These are phyloP conservation scores for Colletotrichum sp. DNA, from an alignment of 2,329 filamentous ascomycete species.

Conservation along the genomic window DNA sequence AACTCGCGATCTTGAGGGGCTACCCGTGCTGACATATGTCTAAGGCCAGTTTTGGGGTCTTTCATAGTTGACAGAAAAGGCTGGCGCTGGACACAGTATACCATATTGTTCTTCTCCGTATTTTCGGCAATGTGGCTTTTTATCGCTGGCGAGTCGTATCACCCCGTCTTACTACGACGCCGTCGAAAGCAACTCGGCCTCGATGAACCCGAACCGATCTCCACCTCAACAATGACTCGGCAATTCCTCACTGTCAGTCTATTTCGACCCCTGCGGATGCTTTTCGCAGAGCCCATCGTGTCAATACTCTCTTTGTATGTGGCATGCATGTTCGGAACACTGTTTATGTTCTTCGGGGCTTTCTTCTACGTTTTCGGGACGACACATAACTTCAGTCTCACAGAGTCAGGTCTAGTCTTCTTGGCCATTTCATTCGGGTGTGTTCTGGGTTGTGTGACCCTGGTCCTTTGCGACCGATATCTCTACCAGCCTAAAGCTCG, in stretches of 20 bases:
- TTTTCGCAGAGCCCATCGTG: conserved; percentile 67
- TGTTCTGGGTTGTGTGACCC: background rate
- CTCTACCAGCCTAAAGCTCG: background rate
- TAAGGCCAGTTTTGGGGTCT: conserved; percentile 51
- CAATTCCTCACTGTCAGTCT: conserved; percentile 52
- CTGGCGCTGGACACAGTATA: conserved; percentile 61
- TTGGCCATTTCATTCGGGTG: background rate
- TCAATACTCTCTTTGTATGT: conserved; percentile 57
- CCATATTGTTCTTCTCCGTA: conserved; percentile 49
- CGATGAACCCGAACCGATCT: conserved; percentile 25
- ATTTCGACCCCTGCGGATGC: conserved; percentile 50
- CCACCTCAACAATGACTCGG: conserved; percentile 33
- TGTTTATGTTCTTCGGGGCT: conserved; percentile 55
- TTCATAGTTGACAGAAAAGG: conserved; percentile 48
- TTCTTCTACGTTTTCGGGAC: background rate
- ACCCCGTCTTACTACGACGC: conserved; percentile 46
- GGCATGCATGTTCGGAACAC: conserved; percentile 53
- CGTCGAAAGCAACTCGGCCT: background rate
- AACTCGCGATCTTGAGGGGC: conserved; percentile 12
- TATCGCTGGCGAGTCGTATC: conserved; percentile 59
- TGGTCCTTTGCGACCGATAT: background rate
- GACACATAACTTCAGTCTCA: background rate
- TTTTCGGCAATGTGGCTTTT: conserved; percentile 39
- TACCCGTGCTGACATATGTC: background rate
- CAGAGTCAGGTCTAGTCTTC: background rate